Base-by-base conservation (phyloP, 441 rosid species). In the Pelargonium fulgidum region DNA sequence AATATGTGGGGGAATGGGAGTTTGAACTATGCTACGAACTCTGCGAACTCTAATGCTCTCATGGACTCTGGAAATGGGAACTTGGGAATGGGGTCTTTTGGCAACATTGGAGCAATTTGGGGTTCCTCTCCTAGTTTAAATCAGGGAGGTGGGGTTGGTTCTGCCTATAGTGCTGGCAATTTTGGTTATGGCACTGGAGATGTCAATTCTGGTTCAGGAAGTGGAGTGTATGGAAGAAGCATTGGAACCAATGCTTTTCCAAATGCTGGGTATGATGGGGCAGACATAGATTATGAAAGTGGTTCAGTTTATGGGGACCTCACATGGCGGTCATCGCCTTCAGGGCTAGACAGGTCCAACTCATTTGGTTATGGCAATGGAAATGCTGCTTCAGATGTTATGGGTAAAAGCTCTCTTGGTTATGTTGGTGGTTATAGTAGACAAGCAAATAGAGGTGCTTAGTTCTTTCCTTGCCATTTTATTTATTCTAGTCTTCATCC, bases 1-100 rank as follows among this genome's bases (percentile, higher is more conserved):
- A 84, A 78, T 68, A 45, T 86, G 68, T 87, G 92, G 92, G 90
- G 87, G 48, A 76, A 70, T 67, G 79, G 77, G 26, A 75, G 75
- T 77, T 70, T 78, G 50, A 68, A 76, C 71, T 80, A 85, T 74
- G 69, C 77, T 64, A 64, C 83, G 26, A 81, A 75, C 81, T 26
- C 59, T 16, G 20, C 59, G 16, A 52, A 52, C 59, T 72, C 90
- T 45, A 70, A 54, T 71, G 64, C 75, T 65, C 71, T 80, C 24
- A 56, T 69, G 72, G 82, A 77, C 44, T 62, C 69, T 56, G 79
- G 78, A 73, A 73, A 41, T 77, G 87, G 83, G 65, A 81, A 75
- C 76, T 76, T 78, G 29, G 88, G 86, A 65, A 71, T 75, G 70
- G 74, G 79, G 72, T 82, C 85, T 59, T 75, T 77, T 56, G 83